Evolutionary conservation across 306 rosid species (phyloP).

Genomic region (Betula pendula): DNA sequence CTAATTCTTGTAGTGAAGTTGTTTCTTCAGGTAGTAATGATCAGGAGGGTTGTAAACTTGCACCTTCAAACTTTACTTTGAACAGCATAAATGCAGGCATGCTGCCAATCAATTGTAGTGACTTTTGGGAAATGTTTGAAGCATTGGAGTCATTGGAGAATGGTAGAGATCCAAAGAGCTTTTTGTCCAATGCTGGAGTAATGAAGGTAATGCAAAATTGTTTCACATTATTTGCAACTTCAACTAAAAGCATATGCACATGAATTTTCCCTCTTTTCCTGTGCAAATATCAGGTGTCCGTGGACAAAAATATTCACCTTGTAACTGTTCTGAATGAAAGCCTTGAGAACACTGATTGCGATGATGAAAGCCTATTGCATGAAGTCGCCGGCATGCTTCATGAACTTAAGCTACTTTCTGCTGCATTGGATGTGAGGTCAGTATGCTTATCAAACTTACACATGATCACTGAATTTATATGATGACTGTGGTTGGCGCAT

Average conservation of each 20-base stretch:
- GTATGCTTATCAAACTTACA: neutral
- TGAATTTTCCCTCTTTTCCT: neutral
- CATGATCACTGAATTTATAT: no score
- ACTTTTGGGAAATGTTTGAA: slow-evolving; percentile 32
- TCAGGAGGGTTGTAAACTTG: neutral
- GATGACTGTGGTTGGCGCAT: no score
- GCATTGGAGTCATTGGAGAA: neutral
- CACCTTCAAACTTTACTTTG: slow-evolving; percentile 3
- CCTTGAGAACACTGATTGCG: neutral
- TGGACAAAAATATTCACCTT: slow-evolving; percentile 14
- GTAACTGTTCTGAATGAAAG: neutral
- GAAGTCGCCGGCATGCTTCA: slow-evolving; percentile 20
- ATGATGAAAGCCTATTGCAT: neutral
- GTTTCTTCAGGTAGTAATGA: slow-evolving; percentile 14
- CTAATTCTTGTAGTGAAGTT: slow-evolving; percentile 8
- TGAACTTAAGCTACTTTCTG: slow-evolving; percentile 32
- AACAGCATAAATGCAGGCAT: neutral
- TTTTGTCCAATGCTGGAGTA: slow-evolving; percentile 3
- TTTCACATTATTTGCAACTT: neutral
- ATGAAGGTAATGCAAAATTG: slow-evolving; percentile 24
- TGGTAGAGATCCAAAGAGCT: neutral
- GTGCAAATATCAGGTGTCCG: slow-evolving; percentile 6
- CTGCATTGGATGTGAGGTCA: slow-evolving; percentile 33
- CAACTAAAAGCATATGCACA: neutral
- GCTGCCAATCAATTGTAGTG: neutral